Evolutionary conservation across 2,329 filamentous ascomycete species (phyloP).

Genomic region (Ophiostoma triangulosporum): DNA sequence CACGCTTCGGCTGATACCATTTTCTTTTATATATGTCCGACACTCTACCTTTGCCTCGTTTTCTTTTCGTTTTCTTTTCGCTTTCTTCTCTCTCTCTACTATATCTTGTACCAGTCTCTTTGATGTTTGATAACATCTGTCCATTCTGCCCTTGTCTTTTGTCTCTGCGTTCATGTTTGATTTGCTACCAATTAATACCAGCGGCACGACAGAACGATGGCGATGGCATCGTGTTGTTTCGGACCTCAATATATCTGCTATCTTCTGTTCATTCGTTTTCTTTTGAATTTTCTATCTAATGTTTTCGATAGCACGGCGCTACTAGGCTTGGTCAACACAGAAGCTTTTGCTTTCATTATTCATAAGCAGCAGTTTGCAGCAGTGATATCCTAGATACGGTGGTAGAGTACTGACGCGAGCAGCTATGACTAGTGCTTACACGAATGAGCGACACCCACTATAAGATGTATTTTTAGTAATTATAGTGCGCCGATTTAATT

Average conservation of each 20-base stretch:
- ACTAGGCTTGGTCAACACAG: neutral
- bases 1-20: neutral
- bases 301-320: neutral
- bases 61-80: neutral
- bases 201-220: neutral
- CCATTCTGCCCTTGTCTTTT: neutral
- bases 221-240: neutral
- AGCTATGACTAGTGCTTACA: too few relatives aligned
- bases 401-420: too few relatives aligned
- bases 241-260: neutral
- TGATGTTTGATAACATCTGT: neutral
- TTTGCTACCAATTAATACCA: conserved; percentile 7
- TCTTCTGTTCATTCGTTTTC: neutral
- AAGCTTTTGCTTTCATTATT: too few relatives aligned
- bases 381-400: too few relatives aligned
- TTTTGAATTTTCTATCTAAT: neutral
- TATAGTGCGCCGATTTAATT: neutral
- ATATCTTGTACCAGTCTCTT: neutral
- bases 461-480: too few relatives aligned
- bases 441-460: too few relatives aligned
- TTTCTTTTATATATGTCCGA: neutral
- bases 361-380: too few relatives aligned
- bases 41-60: neutral
- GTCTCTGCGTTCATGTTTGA: neutral
- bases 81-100: neutral